Percentiles rank a stretch among this genome's conserved stretches.
These are phyloP conservation scores for Coniochaeta prunicola DNA, from an alignment of 2,329 filamentous ascomycete genomes.

Conservation along the genomic window DNA sequence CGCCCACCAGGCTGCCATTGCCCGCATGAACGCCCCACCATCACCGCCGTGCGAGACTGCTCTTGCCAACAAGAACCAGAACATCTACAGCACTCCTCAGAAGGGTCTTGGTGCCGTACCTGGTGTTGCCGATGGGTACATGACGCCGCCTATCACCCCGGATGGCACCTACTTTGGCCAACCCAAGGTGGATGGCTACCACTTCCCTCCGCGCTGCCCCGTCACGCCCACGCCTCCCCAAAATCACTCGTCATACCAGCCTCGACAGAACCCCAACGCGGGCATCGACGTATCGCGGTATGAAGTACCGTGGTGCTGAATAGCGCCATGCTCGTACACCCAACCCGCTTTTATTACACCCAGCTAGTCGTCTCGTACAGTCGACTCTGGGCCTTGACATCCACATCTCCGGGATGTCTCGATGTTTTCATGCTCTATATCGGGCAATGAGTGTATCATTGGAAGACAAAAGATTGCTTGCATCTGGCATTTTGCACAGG, in stretches of 20 bases:
- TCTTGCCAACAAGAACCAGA: conserved; percentile 42
- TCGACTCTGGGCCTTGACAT: neutral
- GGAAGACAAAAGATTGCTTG: conserved; percentile 1
- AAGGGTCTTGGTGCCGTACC: conserved; percentile 61
- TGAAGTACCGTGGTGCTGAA: neutral
- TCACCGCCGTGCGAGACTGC: conserved; percentile 50
- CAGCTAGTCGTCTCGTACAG: neutral
- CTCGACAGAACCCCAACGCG: conserved; percentile 20
- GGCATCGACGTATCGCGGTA: neutral
- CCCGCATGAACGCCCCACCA: conserved; percentile 42
- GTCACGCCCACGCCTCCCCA: conserved; percentile 52
- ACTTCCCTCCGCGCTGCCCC: conserved; percentile 47
- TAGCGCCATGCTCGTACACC: neutral
- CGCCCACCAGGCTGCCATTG: conserved; percentile 50
- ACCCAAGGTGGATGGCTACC: conserved; percentile 33
- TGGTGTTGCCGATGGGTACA: conserved; percentile 63
- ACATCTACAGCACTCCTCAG: conserved; percentile 71
- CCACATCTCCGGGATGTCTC: neutral
- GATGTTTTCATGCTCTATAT: neutral
- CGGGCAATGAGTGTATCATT: conserved; percentile 1
- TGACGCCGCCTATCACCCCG: conserved; percentile 81
- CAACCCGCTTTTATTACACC: neutral
- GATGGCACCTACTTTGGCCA: conserved; percentile 52
- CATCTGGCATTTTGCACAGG: conserved; percentile 1
- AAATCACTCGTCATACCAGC: neutral